Base-by-base conservation (phyloP, 495 filamentous ascomycete genomes). In the Oidiodendron maius region DNA sequence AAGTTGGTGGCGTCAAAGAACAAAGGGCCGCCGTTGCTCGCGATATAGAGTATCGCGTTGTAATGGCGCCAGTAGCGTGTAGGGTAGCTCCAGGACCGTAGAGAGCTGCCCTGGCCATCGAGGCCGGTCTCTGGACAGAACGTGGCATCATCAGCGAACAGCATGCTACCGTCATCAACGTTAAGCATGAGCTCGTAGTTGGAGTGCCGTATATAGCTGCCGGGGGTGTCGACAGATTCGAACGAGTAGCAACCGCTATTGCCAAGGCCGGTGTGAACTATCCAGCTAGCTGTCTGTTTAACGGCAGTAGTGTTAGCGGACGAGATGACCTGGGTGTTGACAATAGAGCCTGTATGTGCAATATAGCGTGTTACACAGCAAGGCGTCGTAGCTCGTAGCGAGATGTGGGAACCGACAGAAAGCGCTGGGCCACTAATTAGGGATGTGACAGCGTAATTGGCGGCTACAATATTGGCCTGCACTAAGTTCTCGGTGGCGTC, bases 381-480 rank as follows among this genome's bases (percentile, higher is more conserved):
- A 11, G 70, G 25, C 3, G 75, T 76, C 16, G 73, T 76, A 34
- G 52, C 72, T 4, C 53, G 70, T 25, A 77, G 60, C 23, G 74
- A 76, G 55, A 77, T 62, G 0, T 65, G 64, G 9, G 63, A 64
- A 1, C 74, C 73, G 8, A 65, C 71, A 15, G 59, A 71, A 25
- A 77, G 63, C 1, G 63, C 63, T 5, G 65, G 42, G 5, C 74
- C 74, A 46, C 68, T 74, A 40, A 58, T 69, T 39, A 77, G 50
- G 2, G 71, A 68, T 0, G 65, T 58, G 15, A 51, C 58, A 12
- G 67, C 71, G 36, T 79, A 79, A 47, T 64, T 67, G 30, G 75
- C 76, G 11, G 71, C 72, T 1, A 76, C 70, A 44, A 80, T 71
- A 43, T 80, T 68, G 25, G 75, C 76, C 59, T 78, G 75, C 43